Base-by-base conservation (phyloP, 805 yeast species). In the Lipomyces starkeyi region DNA sequence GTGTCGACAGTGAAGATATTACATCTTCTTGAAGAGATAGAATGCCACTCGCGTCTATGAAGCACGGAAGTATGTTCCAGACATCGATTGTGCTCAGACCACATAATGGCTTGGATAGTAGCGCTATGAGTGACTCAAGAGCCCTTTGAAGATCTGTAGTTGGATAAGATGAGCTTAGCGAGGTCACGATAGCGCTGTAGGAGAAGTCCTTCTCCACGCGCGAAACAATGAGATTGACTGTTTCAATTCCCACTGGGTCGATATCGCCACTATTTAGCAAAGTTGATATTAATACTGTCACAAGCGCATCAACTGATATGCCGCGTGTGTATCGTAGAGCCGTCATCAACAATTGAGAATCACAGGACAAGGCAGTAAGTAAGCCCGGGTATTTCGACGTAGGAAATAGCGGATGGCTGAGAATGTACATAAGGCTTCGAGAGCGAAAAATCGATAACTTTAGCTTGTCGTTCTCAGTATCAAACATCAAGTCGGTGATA, bases 361-460 rank as follows among this genome's bases (percentile, higher is more conserved):
- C 25, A 20, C 25, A 82, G 11, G 84, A 78, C 32, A 91, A 80
- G 53, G 79, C 80, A 17, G 81, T 75, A 57, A 94, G 78, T 58
- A 93, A 77, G 1, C 87, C 87, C 3, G 80, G 78, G 9, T 91
- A 82, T 68, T 83, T 84, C 22, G 82, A 79, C 17, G 81, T 78
- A 9, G 98, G 97, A 78, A 89, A 93, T 22, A 91, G 80, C 20
- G 97, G 97, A 80, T 94, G 97, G 2, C 97, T 90, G 70, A 94
- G 82, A 43, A 93, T 82, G 75, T 91, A 93, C 0, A 89, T 85
- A 59, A 91, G 78, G 2, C 92, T 82, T 59, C 79, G 79, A 73
- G 88, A 87, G 75, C 78, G 68, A 70, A 76, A 72, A 59, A 61
- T 62, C 9, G 68, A 35, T 76, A 72, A 78, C 40, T 75, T 70